Base-by-base conservation (phyloP, 2,329 filamentous ascomycete genomes). In the Fusarium abutilonis region DNA sequence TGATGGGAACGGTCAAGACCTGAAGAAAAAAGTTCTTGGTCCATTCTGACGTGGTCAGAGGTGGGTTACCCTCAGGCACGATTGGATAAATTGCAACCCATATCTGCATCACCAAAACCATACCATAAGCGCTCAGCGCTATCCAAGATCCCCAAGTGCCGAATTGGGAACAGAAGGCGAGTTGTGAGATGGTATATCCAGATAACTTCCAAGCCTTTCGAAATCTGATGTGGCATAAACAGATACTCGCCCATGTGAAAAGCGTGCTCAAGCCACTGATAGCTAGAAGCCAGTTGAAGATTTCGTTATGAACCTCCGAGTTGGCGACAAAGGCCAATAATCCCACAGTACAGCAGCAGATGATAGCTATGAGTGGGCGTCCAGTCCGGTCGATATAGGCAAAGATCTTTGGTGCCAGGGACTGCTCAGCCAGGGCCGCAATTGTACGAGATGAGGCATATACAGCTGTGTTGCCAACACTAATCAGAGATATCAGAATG, bases 401-500 rank as follows among this genome's bases (percentile, higher is more conserved):
- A 36, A 96, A 82, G 60, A 93, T 79, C 59, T 79, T 83, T 3
- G 93, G 93, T 0, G 91, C 92, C 91, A 41, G 92, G 89, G 10
- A 97, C 85, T 6, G 93, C 96, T 66, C 62, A 6, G 62, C 62
- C 19, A 64, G 34, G 4, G 62, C 62, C 4, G 62, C 56, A 0
- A 64, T 15, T 4, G 62, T 64, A 64, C 94, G 88, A 3, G 91
- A 95, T 14, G 92, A 93, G 29, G 92, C 93, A 71, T 96, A 97
- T 57, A 97, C 89, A 60, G 92, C 88, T 4, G 91, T 93, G 75
- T 97, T 97, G 50, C 93, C 92, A 54, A 97, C 93, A 1, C 92
- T 95, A 17, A 97, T 80, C 17, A 97, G 91, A n/a, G 93, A 90
- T 60, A 97, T 86, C 69, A 97, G 87, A 73, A 97, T 96, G 57